A percentile compares a stretch with the other conserved stretches of the same genome.
phyloP scores from a whole-genome alignment of 2,329 filamentous ascomycete species.

The Claviceps pusilla region DNA sequence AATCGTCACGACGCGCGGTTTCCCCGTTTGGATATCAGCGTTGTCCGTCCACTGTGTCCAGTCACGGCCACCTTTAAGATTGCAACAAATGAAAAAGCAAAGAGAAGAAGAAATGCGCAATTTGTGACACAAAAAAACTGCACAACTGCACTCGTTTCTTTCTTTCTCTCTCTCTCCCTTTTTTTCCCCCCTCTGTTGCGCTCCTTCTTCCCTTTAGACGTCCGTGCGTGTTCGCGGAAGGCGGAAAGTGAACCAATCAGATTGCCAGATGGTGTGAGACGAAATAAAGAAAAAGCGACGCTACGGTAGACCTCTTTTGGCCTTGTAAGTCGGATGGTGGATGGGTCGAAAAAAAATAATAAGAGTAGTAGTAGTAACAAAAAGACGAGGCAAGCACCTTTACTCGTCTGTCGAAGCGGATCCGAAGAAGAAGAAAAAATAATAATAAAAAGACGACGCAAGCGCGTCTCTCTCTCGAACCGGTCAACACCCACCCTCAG shows the following conservation, averaged over 20 bases:
- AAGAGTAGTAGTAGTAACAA: no score
- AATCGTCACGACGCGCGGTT: no score
- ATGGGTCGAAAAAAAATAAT: no score
- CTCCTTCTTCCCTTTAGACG: not conserved
- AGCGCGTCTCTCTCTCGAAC: no score
- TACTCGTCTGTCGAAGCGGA: no score
- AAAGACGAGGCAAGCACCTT: no score
- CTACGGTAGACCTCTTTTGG: no score
- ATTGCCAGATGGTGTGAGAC: not conserved
- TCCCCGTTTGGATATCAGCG: no score
- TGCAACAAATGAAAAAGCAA: no score
- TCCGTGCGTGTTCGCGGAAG: not conserved
- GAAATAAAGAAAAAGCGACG: not conserved
- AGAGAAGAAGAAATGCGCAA: not conserved
- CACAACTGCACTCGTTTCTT: not conserved
- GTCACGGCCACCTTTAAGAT: not conserved
- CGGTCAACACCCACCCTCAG: no score
- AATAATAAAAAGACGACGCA: not conserved
- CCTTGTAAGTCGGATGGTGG: no score
- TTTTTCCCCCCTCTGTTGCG: not conserved
- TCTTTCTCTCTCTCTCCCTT: not conserved
- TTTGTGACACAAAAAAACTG: not conserved
- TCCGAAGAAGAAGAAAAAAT: not conserved
- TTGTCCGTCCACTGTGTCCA: not conserved
- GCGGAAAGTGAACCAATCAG: constrained; percentile 1